These are phyloP conservation scores for Setaria italica DNA, from an alignment of 202 grass and related monocot genomes.

Conservation along the genomic window DNA sequence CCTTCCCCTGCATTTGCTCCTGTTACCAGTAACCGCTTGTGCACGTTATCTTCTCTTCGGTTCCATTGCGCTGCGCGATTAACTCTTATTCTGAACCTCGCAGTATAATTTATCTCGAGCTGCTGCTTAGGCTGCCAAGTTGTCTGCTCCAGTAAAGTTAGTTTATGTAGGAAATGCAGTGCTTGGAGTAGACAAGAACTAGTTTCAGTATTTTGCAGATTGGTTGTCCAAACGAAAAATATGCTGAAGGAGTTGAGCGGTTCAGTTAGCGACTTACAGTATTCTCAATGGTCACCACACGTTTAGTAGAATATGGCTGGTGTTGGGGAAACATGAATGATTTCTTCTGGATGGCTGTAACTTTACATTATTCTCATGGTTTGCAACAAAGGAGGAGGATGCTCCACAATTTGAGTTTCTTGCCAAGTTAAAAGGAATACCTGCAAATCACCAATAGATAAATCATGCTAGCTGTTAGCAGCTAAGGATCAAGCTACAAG, in stretches of 20 bases:
- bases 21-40: not conserved
- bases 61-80: not conserved
- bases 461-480: too few species aligned
- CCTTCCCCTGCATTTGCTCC: not conserved
- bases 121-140: not conserved
- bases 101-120: not conserved
- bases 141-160: not conserved
- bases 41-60: not conserved
- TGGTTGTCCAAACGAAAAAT: not conserved
- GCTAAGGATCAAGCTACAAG: too few species aligned
- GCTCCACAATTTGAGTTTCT: too few species aligned
- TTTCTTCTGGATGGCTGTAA: slow-evolving; percentile 9
- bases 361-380: not conserved
- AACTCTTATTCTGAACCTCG: not conserved
- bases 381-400: too few species aligned
- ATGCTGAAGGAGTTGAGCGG: not conserved
- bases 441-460: too few species aligned
- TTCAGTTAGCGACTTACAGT: not conserved
- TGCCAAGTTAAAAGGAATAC: too few species aligned
- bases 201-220: not conserved
- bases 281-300: not conserved
- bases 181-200: not conserved
- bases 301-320: not conserved
- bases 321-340: not conserved
- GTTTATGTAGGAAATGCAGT: not conserved